phyloP scores from a whole-genome alignment of 768 basidiomycete genomes.

The Scleroderma citrinum region DNA sequence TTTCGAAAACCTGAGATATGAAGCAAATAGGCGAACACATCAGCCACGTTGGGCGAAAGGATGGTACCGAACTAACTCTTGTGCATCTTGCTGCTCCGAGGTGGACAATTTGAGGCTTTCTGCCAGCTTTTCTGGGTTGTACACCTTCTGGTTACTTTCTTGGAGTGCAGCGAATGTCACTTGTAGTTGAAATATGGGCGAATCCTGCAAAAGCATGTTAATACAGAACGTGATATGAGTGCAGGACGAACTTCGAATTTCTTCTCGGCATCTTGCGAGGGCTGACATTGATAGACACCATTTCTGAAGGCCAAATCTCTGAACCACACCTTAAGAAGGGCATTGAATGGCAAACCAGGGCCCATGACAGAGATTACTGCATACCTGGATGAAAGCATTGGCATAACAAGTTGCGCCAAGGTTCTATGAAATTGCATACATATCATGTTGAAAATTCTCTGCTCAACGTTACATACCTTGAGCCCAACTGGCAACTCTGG shows the following conservation, averaged over 20 bases:
- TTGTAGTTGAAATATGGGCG: conserved; percentile 74
- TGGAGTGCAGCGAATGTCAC: conserved; percentile 84
- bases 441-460: conserved; percentile 1
- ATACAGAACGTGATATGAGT: neutral
- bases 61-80: conserved; percentile 57
- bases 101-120: conserved; percentile 77
- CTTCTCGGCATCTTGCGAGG: conserved; percentile 43
- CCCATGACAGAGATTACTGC: conserved; percentile 5
- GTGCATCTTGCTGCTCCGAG: conserved; percentile 92
- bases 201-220: too few species aligned
- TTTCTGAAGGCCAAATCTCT: conserved; percentile 75
- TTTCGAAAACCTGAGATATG: conserved; percentile 72
- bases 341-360: conserved; percentile 3
- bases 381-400: conserved; percentile 88
- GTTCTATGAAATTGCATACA: conserved; percentile 47
- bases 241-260: conserved; percentile 36
- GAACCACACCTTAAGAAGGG: conserved; percentile 73
- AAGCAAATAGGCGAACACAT: conserved; percentile 5
- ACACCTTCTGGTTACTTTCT: conserved; percentile 58
- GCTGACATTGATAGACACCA: conserved; percentile 76
- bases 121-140: conserved; percentile 81
- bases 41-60: neutral
- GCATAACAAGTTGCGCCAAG: conserved; percentile 97
- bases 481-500: conserved; percentile 66
- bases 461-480: conserved; percentile 42